phyloP scores from a whole-genome alignment of 306 rosid species.

The Amphicarpaea edgeworthii region DNA sequence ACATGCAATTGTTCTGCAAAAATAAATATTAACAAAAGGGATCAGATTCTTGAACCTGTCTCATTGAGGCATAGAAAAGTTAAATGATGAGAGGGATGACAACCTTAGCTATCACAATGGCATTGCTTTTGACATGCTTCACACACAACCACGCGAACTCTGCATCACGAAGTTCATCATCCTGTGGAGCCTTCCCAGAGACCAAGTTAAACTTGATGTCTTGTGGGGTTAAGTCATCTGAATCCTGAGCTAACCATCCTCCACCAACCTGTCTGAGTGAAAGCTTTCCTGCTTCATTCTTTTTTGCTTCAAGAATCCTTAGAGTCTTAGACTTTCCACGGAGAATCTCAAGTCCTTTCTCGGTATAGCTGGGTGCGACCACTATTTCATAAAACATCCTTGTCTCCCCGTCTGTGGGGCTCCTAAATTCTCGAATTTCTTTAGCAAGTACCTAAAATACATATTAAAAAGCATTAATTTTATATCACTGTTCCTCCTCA shows the following conservation, averaged over 20 bases:
- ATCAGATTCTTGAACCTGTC: constrained; percentile 35
- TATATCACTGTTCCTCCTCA: background rate
- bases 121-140: constrained; percentile 97
- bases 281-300: constrained; percentile 81
- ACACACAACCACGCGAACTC: constrained; percentile 92
- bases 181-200: constrained; percentile 70
- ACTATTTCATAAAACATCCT: constrained; percentile 98
- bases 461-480: constrained; percentile 3
- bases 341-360: constrained; percentile 89
- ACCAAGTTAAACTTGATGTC: constrained; percentile 71
- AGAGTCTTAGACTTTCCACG: constrained; percentile 84
- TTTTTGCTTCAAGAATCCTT: constrained; percentile 82
- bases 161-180: constrained; percentile 70
- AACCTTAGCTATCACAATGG: constrained; percentile 92
- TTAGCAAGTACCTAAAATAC: constrained; percentile 74
- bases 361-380: constrained; percentile 88
- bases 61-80: constrained; percentile 11
- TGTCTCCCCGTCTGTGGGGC: constrained; percentile 92
- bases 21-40: background rate
- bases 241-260: constrained; percentile 94
- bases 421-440: constrained; percentile 91
- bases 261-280: constrained; percentile 97
- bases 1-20: constrained; percentile 83
- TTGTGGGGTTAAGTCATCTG: constrained; percentile 77
- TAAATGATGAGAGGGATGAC: background rate